Conservation (phyloP, 192 early-diverging fungal species). For the Coemansia sp. region DNA sequence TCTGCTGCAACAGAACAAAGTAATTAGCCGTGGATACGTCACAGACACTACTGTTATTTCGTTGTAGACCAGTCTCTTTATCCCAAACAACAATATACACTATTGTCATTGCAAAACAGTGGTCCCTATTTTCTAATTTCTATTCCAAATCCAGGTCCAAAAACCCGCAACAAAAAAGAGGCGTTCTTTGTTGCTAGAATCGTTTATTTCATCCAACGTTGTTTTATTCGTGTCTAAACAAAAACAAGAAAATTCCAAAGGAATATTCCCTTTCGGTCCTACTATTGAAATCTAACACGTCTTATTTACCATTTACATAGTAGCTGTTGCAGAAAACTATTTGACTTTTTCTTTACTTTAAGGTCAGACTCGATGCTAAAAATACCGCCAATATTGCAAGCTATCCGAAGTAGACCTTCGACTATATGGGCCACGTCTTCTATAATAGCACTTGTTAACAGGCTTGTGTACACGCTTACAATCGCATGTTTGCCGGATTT, state of each 20-base stretch:
- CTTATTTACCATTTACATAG: neutral
- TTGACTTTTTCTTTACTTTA: neutral
- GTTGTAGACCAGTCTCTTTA: neutral
- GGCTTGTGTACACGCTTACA: constrained; percentile 48
- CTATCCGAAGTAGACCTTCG: constrained; percentile 37
- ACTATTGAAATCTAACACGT: neutral
- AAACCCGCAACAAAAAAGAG: neutral
- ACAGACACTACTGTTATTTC: neutral
- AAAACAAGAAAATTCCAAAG: neutral
- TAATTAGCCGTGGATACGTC: neutral
- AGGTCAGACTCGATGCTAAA: constrained; percentile 12
- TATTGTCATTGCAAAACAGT: neutral
- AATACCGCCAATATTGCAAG: constrained; percentile 13
- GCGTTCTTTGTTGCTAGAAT: neutral
- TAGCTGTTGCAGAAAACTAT: neutral
- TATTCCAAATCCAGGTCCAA: neutral
- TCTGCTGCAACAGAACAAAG: neutral
- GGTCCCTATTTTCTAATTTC: neutral
- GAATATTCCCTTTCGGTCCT: neutral
- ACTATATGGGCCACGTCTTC: constrained; percentile 48
- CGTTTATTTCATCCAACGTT: neutral
- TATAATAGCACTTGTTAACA: constrained; percentile 39
- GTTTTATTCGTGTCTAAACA: neutral
- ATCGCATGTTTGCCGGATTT: constrained; percentile 49
- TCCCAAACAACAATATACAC: neutral